Conservation (phyloP, 345 rosid genomes). For the Viola odorata region DNA sequence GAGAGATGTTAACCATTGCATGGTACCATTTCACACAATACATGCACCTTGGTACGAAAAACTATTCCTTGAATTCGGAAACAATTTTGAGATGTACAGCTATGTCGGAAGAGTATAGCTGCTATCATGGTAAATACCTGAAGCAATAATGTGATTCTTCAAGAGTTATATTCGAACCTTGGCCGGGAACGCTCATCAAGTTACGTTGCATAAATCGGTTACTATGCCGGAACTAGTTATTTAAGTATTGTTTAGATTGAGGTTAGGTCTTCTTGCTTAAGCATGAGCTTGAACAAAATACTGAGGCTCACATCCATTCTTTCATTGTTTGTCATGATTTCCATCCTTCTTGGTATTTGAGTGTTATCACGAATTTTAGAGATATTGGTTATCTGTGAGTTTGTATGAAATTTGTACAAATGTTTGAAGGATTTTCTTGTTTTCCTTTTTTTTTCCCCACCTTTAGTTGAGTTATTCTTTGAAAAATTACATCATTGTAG, state of each 20-base stretch:
- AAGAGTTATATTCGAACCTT: neutral
- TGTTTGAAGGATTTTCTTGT: too few relatives aligned
- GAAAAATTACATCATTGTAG: too few relatives aligned
- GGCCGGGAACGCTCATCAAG: neutral
- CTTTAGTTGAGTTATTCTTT: too few relatives aligned
- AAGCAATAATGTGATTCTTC: too few relatives aligned
- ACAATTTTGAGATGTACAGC: conserved; percentile 4
- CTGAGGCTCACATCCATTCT: neutral
- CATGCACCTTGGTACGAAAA: neutral
- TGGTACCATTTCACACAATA: neutral
- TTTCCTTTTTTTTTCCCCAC: too few relatives aligned
- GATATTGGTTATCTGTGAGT: too few relatives aligned
- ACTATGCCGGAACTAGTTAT: too few relatives aligned
- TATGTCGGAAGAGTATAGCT: neutral
- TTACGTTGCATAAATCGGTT: neutral
- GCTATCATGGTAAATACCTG: neutral
- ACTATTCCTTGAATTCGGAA: neutral
- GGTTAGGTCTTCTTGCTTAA: neutral
- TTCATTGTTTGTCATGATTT: neutral
- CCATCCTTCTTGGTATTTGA: too few relatives aligned
- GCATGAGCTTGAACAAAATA: neutral
- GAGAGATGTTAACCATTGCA: neutral
- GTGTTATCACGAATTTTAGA: too few relatives aligned
- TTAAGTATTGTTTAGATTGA: neutral
- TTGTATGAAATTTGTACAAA: too few relatives aligned